These are phyloP conservation scores for Serendipita sp. DNA, from an alignment of 768 basidiomycete genomes.

Conservation along the genomic window DNA sequence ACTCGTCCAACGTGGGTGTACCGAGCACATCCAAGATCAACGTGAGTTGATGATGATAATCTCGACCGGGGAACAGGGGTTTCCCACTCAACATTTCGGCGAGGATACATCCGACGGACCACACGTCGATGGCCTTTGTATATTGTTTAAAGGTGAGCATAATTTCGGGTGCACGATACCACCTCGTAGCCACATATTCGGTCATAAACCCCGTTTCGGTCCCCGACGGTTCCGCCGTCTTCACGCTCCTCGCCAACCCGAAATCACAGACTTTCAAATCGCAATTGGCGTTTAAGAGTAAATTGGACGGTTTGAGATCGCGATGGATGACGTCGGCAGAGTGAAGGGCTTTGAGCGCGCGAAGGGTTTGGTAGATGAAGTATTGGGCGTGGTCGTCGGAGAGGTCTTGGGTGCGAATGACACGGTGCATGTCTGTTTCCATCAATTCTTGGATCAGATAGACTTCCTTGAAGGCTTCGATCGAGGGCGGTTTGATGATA, in stretches of 20 bases:
- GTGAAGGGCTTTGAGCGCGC: conserved; percentile 90
- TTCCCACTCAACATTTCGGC: conserved; percentile 97
- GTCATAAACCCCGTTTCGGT: conserved; percentile 80
- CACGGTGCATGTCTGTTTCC: conserved; percentile 95
- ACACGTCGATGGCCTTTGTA: conserved; percentile 65
- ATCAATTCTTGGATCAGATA: conserved; percentile 82
- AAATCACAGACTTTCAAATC: conserved; percentile 88
- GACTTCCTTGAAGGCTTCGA: conserved; percentile 78
- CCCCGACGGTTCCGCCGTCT: conserved; percentile 68
- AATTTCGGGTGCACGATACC: conserved; percentile 98
- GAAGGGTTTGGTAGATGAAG: conserved; percentile 78
- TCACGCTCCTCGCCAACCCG: conserved; percentile 80
- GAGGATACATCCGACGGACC: conserved; percentile 61
- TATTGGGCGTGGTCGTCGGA: conserved; percentile 85
- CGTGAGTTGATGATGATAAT: conserved; percentile 64
- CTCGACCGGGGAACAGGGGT: conserved; percentile 90
- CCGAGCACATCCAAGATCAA: conserved; percentile 94
- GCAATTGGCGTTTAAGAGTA: conserved; percentile 77
- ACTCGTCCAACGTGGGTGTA: conserved; percentile 92
- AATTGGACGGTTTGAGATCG: conserved; percentile 85
- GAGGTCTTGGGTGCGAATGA: conserved; percentile 86
- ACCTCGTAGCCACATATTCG: conserved; percentile 93
- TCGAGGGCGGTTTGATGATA: conserved; percentile 63
- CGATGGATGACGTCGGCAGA: conserved; percentile 93
- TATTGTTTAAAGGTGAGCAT: conserved; percentile 98